phyloP scores from a whole-genome alignment of 2,329 filamentous ascomycete species.

The Aulographum hederae region DNA sequence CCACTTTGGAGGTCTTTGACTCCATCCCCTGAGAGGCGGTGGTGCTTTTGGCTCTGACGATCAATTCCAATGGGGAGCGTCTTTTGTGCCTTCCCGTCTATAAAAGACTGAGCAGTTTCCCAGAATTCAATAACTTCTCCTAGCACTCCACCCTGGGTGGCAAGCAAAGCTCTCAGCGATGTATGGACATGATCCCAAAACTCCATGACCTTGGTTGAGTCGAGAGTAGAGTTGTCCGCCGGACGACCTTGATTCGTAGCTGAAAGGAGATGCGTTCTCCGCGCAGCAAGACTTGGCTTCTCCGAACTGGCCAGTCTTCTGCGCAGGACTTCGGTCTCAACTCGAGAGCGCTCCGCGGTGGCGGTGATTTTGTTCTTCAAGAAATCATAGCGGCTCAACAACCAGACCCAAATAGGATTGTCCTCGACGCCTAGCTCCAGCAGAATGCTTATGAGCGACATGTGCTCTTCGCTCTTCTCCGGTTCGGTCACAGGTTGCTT shows the following conservation, averaged over 20 bases:
- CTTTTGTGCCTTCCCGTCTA: slow-evolving; percentile 68
- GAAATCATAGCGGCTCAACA: slow-evolving; percentile 74
- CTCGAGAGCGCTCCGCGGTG: slow-evolving; percentile 67
- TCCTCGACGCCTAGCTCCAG: slow-evolving; percentile 90
- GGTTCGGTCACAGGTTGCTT: slow-evolving; percentile 27
- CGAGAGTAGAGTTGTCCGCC: slow-evolving; percentile 33
- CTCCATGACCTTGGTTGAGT: slow-evolving; percentile 64
- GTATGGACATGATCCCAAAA: slow-evolving; percentile 79
- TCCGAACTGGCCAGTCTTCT: slow-evolving; percentile 59
- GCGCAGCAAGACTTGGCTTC: slow-evolving; percentile 39
- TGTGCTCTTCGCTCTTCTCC: slow-evolving; percentile 56
- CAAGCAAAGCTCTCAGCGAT: slow-evolving; percentile 58
- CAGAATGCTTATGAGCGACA: slow-evolving; percentile 76
- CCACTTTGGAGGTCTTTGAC: slow-evolving; percentile 58
- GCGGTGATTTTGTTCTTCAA: slow-evolving; percentile 70
- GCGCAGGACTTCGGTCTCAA: slow-evolving; percentile 83
- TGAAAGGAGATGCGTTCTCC: too few species aligned
- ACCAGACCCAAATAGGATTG: slow-evolving; percentile 93
- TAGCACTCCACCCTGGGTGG: slow-evolving; percentile 55
- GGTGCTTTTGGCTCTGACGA: slow-evolving; percentile 63
- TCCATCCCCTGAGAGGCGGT: slow-evolving; percentile 56
- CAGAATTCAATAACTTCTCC: slow-evolving; percentile 88
- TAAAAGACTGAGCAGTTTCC: slow-evolving; percentile 80
- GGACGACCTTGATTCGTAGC: slow-evolving; percentile 46
- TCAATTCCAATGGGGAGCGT: slow-evolving; percentile 65